A percentile compares a stretch with the other conserved stretches of the same genome.
These are phyloP conservation scores for Colletotrichum melonis DNA, from an alignment of 2,329 filamentous ascomycete genomes.

Conservation along the genomic window DNA sequence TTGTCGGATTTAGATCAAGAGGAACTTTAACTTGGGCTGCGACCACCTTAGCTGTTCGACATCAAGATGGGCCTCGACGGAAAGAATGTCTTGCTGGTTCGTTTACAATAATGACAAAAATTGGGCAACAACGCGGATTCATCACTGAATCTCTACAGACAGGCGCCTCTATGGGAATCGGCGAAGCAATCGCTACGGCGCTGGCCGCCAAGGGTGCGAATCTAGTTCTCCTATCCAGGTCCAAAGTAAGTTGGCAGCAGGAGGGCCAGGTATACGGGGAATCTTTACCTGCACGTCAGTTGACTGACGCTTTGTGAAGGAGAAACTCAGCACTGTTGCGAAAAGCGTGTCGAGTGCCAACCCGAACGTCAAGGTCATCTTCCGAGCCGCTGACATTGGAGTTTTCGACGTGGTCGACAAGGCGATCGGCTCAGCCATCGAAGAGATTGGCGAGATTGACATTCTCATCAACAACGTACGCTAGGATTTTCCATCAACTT, in stretches of 20 bases:
- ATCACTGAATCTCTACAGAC: conserved; percentile 38
- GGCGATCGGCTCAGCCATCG: conserved; percentile 44
- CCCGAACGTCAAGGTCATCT: conserved; percentile 18
- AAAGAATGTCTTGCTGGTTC: conserved; percentile 7
- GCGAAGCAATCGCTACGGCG: conserved; percentile 53
- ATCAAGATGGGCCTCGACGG: background rate
- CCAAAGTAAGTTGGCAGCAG: conserved; percentile 36
- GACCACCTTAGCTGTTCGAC: too few species aligned
- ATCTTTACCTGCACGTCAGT: too few species aligned
- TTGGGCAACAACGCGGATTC: rapidly evolving
- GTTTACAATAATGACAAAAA: background rate
- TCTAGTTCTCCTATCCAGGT: conserved; percentile 55
- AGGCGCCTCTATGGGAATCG: conserved; percentile 59
- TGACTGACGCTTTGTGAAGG: background rate
- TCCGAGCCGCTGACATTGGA: conserved; percentile 43
- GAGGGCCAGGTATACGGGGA: too few species aligned
- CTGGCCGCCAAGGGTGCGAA: conserved; percentile 52
- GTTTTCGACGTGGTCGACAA: conserved; percentile 45
- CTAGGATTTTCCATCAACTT: background rate
- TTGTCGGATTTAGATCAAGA: too few species aligned
- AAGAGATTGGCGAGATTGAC: conserved; percentile 51
- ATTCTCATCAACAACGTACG: conserved; percentile 57
- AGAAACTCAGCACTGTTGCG: conserved; percentile 39
- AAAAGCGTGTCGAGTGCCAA: conserved; percentile 36
- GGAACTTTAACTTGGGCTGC: too few species aligned